A percentile compares a stretch with the other conserved stretches of the same genome.
phyloP scores from a whole-genome alignment of 2,329 filamentous ascomycete genomes.

The Ceratocystis papillata region DNA sequence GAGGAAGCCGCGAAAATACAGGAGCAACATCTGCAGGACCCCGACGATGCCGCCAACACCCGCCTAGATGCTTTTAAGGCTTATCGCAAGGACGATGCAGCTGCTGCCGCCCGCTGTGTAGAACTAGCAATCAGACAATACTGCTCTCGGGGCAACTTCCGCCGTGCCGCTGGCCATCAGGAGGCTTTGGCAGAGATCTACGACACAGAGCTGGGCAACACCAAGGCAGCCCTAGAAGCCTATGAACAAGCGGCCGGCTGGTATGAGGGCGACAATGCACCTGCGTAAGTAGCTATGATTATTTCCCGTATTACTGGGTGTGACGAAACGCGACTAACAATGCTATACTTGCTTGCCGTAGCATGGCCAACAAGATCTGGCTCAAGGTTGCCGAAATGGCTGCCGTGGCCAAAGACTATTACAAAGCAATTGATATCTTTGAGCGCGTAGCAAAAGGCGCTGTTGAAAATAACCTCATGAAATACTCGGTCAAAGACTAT shows the following conservation, averaged over 20 bases:
- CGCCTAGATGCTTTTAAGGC: slow-evolving; percentile 88
- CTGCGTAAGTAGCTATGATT: slow-evolving; percentile 48
- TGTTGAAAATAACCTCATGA: slow-evolving; percentile 84
- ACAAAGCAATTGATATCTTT: slow-evolving; percentile 68
- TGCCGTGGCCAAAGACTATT: slow-evolving; percentile 73
- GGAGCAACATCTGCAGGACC: slow-evolving; percentile 70
- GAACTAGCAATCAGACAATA: slow-evolving; percentile 75
- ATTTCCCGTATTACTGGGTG: too few relatives aligned
- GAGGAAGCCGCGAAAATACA: slow-evolving; percentile 79
- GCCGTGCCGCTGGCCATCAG: slow-evolving; percentile 80
- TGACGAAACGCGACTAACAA: slow-evolving; percentile 1
- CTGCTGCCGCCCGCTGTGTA: slow-evolving; percentile 71
- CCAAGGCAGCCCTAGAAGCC: slow-evolving; percentile 64
- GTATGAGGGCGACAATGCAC: slow-evolving; percentile 79
- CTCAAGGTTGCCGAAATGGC: slow-evolving; percentile 84
- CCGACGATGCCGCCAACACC: slow-evolving; percentile 82
- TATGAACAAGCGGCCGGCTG: slow-evolving; percentile 80
- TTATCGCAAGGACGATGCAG: slow-evolving; percentile 74
- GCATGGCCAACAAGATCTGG: slow-evolving; percentile 84
- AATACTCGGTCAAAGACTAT: slow-evolving; percentile 90
- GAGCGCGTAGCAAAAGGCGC: slow-evolving; percentile 71
- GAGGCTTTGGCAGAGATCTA: slow-evolving; percentile 79
- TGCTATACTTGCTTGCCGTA: slow-evolving; percentile 30
- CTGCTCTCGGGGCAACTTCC: slow-evolving; percentile 79
- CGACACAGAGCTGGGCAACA: slow-evolving; percentile 69